Conservation (phyloP, 257 asterid genomes). For the Petrea volubilis region DNA sequence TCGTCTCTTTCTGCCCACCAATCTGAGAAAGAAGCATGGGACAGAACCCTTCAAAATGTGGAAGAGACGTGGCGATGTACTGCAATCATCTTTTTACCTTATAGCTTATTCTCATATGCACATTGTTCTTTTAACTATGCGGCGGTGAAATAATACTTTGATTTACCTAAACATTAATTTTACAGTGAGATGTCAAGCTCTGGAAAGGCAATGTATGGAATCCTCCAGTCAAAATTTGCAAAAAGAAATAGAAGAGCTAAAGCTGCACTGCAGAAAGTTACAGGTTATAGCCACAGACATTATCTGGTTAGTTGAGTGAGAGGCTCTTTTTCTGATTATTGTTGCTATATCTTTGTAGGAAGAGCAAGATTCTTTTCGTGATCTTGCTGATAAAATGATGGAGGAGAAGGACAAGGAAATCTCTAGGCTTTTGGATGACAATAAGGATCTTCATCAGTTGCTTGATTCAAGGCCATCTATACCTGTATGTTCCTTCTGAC, state of each 20-base stretch:
- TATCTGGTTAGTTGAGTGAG: conserved; percentile 19
- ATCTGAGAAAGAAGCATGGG: conserved; percentile 87
- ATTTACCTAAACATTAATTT: conserved; percentile 29
- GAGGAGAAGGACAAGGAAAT: conserved; percentile 95
- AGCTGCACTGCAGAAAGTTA: conserved; percentile 52
- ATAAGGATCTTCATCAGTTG: conserved; percentile 60
- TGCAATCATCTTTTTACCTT: conserved; percentile 23
- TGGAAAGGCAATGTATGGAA: conserved; percentile 61
- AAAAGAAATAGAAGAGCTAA: conserved; percentile 72
- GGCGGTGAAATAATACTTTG: not conserved
- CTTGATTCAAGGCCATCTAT: conserved; percentile 70
- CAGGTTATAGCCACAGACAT: conserved; percentile 52
- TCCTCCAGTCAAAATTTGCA: conserved; percentile 46
- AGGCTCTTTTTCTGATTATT: conserved; percentile 21
- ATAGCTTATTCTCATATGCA: conserved; percentile 11
- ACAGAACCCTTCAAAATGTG: conserved; percentile 68
- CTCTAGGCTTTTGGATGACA: conserved; percentile 80
- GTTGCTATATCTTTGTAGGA: conserved; percentile 52
- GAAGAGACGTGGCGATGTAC: conserved; percentile 98
- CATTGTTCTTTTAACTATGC: conserved; percentile 5
- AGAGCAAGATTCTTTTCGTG: conserved; percentile 79
- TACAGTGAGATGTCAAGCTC: conserved; percentile 78
- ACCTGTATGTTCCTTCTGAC: conserved; percentile 49
- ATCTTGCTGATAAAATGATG: conserved; percentile 96
- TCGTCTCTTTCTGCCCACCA: conserved; percentile 71